These are phyloP conservation scores for Candida chilensis DNA, from an alignment of 805 yeast genomes.

Conservation along the genomic window DNA sequence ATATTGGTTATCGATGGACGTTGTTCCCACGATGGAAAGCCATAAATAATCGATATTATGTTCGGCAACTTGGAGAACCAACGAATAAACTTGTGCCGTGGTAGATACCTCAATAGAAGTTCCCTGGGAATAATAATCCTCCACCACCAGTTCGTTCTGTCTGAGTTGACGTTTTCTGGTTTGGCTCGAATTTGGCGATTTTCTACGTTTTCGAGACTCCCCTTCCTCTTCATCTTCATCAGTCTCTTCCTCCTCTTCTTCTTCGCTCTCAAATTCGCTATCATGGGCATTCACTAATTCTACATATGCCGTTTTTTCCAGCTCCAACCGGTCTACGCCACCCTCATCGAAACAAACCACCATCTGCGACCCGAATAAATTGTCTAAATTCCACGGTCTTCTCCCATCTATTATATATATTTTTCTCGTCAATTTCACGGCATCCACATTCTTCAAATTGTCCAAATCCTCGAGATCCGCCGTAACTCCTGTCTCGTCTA, in stretches of 20 bases:
- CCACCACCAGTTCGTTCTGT: constrained; percentile 46
- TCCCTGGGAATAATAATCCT: constrained; percentile 78
- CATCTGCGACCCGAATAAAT: constrained; percentile 73
- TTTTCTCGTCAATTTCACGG: constrained; percentile 35
- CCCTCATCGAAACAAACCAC: constrained; percentile 89
- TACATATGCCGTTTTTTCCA: constrained; percentile 56
- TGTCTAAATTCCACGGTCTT: constrained; percentile 95
- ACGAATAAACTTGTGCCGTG: constrained; percentile 71
- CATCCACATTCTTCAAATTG: constrained; percentile 5
- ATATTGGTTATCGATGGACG: constrained; percentile 64
- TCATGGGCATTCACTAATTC: constrained; percentile 31
- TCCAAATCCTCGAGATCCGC: constrained; percentile 15
- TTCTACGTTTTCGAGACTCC: constrained; percentile 21
- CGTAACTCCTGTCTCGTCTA: too few relatives aligned
- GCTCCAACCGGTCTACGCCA: constrained; percentile 44
- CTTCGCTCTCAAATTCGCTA: constrained; percentile 23
- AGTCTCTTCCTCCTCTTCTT: constrained; percentile 18
- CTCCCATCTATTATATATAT: constrained; percentile 86
- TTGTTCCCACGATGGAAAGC: constrained; percentile 84
- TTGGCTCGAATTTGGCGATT: constrained; percentile 12
- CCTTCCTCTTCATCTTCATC: constrained; percentile 21
- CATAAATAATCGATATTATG: constrained; percentile 56
- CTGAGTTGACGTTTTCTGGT: constrained; percentile 29
- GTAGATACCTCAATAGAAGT: constrained; percentile 67
- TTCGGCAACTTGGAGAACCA: constrained; percentile 77